Base-by-base conservation (phyloP, 169 alveolate species). In the Cryptosporidium ubiquitum region DNA sequence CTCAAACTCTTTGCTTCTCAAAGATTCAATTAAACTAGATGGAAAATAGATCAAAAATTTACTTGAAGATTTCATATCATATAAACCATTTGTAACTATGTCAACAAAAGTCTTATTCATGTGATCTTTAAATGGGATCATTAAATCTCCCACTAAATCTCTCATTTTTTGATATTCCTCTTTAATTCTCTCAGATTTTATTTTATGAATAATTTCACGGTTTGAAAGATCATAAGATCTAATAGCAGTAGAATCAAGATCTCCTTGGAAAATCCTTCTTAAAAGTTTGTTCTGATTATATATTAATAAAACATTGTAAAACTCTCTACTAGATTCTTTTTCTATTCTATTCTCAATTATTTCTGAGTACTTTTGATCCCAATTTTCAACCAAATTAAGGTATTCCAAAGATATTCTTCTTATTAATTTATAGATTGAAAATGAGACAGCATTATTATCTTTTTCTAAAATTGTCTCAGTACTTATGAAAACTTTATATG, bases 41-140 rank as follows among this genome's bases (percentile, higher is more conserved):
- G 85, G 85, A n/a, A 73, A 73, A 10, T 73, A 55, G 0, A 37
- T 39, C 14, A 73, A 35, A 58, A 73, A 73, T 10, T 35, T 73
- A 10, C 71, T 57, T n/a, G 85, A 51, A 18, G 23, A 55, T 18
- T 57, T 73, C 23, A 18, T 33, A 5, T 57, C 39, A 55, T 73
- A 73, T 5, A 73, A 40, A 33, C 85, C 85, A 55, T 73, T 73
- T 14, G 12, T 26, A 14, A 29, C 20, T 51, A 73, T 73, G 20
- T 73, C 70, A 35, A 20, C 31, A 57, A 73, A 73, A 18, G 35
- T 69, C 12, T 20, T 60, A 39, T 73, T 73, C 6, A 73, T 73
- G 9, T 73, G 37, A n/a, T 26, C 44, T 5, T 31, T 52, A 16
- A 55, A 58, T 12, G 23, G 58, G 2, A 31, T 2, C 29, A 73